Evolutionary conservation across 2,329 filamentous ascomycete genomes (phyloP), one percentile per base, ranked within the genome.

Genomic region (Hymenoscyphus repandus): DNA sequence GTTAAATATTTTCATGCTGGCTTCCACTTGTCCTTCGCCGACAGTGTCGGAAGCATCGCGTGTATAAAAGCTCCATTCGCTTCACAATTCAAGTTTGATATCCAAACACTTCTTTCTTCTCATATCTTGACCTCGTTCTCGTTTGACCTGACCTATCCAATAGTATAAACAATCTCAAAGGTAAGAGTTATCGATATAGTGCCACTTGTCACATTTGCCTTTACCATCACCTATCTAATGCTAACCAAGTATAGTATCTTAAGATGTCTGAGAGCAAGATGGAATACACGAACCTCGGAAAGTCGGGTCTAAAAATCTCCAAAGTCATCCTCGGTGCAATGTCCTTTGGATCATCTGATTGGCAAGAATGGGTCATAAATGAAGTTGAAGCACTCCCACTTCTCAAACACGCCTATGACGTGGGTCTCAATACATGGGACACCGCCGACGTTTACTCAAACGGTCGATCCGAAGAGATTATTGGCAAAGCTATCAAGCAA

Each of bases 401-500:
- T 5, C 69, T 81, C 46, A 74, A 80, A 62, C 72, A 75, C 42
- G 77, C 77, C 5, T 57, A 54, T 38, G 74, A 79, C 43, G 62
- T 64, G 17, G 77, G 77, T 13, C 70, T 80, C 52, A 80, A 78
- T 54, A 78, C 75, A 6, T 77, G 70, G 72, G 73, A 76, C 57
- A 69, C 59, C 66, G 76, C 58, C 3, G 51, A 61, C 27, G 34
- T 73, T 7, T 82, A 82, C 65, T 79, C 74, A 47, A 79, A 79
- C 52, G 78, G 78, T 18, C 66, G 63, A 1, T 77, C 74, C 3
- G 53, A 56, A 37, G 31, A 30, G 22, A 56, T 56, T 33, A 56
- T 56, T 22, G 50, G 44, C 38, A 83, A 82, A 64, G 83, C 83
- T 2, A 69, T 88, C 53, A 78, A 78, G 59, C 71, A 79, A 51